These are phyloP conservation scores for Fusarium tanahbumbuense DNA, from an alignment of 2,329 filamentous ascomycete species.

Conservation along the genomic window DNA sequence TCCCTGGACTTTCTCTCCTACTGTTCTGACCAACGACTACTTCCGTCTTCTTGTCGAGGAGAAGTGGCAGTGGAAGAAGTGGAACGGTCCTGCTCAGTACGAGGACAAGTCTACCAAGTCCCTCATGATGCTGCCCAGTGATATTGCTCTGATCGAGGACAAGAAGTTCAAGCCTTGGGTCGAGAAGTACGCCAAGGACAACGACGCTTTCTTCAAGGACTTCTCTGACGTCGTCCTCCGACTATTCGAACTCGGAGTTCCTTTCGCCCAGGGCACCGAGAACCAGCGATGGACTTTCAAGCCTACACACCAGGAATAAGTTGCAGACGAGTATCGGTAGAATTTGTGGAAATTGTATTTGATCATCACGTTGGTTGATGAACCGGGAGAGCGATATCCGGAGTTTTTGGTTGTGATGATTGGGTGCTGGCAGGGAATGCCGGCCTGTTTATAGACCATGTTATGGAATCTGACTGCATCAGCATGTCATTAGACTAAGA, in stretches of 20 bases:
- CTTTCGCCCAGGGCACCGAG: constrained; percentile 76
- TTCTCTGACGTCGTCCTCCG: constrained; percentile 82
- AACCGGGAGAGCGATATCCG: constrained; percentile 43
- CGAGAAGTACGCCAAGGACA: constrained; percentile 91
- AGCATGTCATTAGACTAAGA: background rate
- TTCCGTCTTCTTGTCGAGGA: constrained; percentile 87
- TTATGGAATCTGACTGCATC: constrained; percentile 3
- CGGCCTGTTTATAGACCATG: constrained; percentile 16
- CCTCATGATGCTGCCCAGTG: constrained; percentile 97
- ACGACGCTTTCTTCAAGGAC: constrained; percentile 92
- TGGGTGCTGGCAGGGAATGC: constrained; percentile 27
- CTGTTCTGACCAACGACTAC: constrained; percentile 93
- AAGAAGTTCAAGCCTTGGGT: constrained; percentile 85
- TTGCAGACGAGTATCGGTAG: constrained; percentile 3
- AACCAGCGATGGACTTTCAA: constrained; percentile 73
- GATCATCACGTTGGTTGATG: constrained; percentile 33
- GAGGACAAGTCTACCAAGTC: constrained; percentile 88
- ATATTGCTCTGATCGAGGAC: constrained; percentile 88
- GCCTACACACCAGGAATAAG: constrained; percentile 56
- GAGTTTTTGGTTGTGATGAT: constrained; percentile 46
- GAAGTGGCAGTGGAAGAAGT: constrained; percentile 93
- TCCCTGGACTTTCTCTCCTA: constrained; percentile 93
- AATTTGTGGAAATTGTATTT: constrained; percentile 34
- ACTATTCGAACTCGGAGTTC: constrained; percentile 94
- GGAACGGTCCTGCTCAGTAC: constrained; percentile 89